Evolutionary conservation across 768 basidiomycete species (phyloP).

Genomic region (Multifurca ochricompacta): DNA sequence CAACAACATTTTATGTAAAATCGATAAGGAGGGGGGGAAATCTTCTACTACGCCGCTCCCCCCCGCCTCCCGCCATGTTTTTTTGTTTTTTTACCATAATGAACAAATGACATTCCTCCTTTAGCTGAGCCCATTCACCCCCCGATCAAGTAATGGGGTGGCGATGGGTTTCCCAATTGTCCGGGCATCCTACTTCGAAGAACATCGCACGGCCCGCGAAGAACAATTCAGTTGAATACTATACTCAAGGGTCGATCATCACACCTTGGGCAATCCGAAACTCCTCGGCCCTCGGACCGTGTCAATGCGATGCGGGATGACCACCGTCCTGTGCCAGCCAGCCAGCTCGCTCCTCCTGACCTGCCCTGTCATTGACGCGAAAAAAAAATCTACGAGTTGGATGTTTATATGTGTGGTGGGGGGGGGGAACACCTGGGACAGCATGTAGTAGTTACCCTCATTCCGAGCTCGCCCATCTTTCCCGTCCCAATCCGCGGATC

Average conservation of each 20-base stretch:
- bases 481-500: not conserved
- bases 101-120: not conserved
- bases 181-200: not conserved
- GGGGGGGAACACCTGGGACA: no score
- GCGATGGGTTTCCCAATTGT: no score
- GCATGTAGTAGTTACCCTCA: not conserved
- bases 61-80: not conserved
- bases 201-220: not conserved
- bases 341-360: no score
- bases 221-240: not conserved
- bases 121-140: not conserved
- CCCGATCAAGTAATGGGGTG: not conserved
- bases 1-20: constrained; percentile 13
- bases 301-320: not conserved
- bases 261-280: not conserved
- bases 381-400: no score
- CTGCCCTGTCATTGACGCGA: no score
- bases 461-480: not conserved
- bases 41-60: not conserved
- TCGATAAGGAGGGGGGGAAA: not conserved
- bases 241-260: constrained; percentile 7
- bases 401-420: no score
- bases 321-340: no score
- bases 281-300: constrained; percentile 8
- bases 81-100: not conserved